Evolutionary conservation across 2,329 filamentous ascomycete genomes (phyloP).

Genomic region (Microdochium trichocladiopsis): DNA sequence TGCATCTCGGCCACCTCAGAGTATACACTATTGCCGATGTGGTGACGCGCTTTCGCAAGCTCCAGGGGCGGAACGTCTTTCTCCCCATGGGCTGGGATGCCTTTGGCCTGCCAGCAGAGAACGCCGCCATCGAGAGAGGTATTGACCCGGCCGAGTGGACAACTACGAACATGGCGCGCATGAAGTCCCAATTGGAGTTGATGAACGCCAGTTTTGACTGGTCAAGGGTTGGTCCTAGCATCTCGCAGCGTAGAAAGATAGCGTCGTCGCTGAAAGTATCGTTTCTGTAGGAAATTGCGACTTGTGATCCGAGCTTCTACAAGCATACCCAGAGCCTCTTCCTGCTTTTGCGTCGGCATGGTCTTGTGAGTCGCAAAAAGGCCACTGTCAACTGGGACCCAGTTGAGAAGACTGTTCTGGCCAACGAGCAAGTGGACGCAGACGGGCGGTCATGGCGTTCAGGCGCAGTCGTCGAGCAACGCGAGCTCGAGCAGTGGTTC

Average conservation of each 20-base stretch:
- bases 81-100: constrained; percentile 96
- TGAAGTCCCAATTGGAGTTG: constrained; percentile 72
- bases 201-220: constrained; percentile 86
- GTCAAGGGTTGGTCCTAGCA: constrained; percentile 56
- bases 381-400: constrained; percentile 88
- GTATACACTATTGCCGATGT: constrained; percentile 91
- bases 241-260: constrained; percentile 2
- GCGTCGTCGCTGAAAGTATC: constrained; percentile 4
- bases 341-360: constrained; percentile 64
- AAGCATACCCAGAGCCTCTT: constrained; percentile 86
- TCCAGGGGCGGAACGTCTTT: constrained; percentile 69
- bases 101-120: constrained; percentile 85
- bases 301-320: constrained; percentile 80
- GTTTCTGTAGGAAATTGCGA: constrained; percentile 63
- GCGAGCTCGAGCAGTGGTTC: constrained; percentile 82
- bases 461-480: constrained; percentile 75
- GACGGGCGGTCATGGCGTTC: constrained; percentile 83
- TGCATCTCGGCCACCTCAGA: constrained; percentile 81
- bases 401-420: constrained; percentile 80
- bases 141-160: constrained; percentile 77
- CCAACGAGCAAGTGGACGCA: constrained; percentile 88
- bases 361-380: constrained; percentile 76
- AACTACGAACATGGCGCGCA: constrained; percentile 67
- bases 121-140: constrained; percentile 79
- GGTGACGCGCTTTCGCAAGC: constrained; percentile 65